Evolutionary conservation across 2,329 filamentous ascomycete genomes (phyloP), one percentile per base, ranked within the genome.

Genomic region (Emergomyces pasteurianus): DNA sequence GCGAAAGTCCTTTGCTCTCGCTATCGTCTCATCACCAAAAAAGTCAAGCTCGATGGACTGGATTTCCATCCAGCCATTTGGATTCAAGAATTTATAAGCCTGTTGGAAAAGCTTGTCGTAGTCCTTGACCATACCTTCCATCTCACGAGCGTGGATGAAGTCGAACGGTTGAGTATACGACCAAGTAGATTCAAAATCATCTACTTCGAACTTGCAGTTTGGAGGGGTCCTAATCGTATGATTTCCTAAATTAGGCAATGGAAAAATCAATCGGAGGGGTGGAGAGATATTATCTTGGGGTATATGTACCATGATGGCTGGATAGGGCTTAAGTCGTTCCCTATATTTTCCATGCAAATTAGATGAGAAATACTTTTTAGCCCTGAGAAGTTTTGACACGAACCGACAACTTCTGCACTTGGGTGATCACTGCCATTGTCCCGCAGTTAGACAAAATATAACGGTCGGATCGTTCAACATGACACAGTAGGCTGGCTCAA

Each of bases 11-110:
- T 43, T n/a, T 16, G 47, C 58, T 42, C 38, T 60, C 9, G 9
- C 34, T 2, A 42, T 53, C 0, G 69, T 67, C 6, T 68, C 66
- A 58, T 74, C 71, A 26, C 73, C 72, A 26, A 68, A 67, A 21
- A 64, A 68, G 28, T 70, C 40, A 8, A 58, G 21, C 16, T 54
- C 40, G 54, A 64, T 67, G 70, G 67, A 76, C 65, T 80, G 78
- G 38, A 80, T 68, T 63, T 82, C 80, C 28, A 82, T 66, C 69
- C 76, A 82, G n/a, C 80, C 80, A 3, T 78, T 79, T 0, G 78
- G 79, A 58, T 74, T 75, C 7, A 82, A 74, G 8, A 12, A n/a
- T 26, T 58, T 76, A 47, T 78, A 72, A 0, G 77, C 73, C 60
- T 77, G 75, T 18, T 60, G 16, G 57, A 70, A 68, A 2, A 72